These are phyloP conservation scores for Penicillium herquei DNA, from an alignment of 495 filamentous ascomycete species.

Conservation along the genomic window DNA sequence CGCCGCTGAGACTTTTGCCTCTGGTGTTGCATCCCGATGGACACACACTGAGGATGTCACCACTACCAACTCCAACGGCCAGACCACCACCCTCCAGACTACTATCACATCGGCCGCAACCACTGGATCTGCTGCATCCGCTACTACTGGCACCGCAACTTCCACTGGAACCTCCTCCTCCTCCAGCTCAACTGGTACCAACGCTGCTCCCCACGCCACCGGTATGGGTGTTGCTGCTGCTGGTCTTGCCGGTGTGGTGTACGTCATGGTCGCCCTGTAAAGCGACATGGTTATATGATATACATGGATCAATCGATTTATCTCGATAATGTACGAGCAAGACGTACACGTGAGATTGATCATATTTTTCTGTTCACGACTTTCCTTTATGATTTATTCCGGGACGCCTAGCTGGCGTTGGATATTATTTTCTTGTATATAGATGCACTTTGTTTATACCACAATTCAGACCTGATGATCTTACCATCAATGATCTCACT, in stretches of 20 bases:
- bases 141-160: constrained; percentile 7
- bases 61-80: constrained; percentile 18
- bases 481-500: too few species aligned
- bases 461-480: too few species aligned
- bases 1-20: too few species aligned
- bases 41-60: background rate
- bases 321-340: background rate
- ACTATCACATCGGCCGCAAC: constrained; percentile 17
- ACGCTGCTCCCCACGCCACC: constrained; percentile 12
- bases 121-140: constrained; percentile 8
- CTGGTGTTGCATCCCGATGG: constrained; percentile 9
- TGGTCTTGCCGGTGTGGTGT: constrained; percentile 33
- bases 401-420: too few species aligned
- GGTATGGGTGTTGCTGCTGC: constrained; percentile 23
- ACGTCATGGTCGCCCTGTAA: constrained; percentile 40
- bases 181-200: constrained; percentile 10
- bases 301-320: background rate
- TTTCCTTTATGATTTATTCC: too few species aligned
- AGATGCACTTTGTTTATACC: too few species aligned
- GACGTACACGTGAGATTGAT: too few species aligned
- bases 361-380: too few species aligned
- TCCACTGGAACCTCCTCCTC: constrained; percentile 14
- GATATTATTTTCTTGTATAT: too few species aligned
- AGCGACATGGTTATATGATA: background rate
- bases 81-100: constrained; percentile 17